Percentiles rank a stretch among this genome's conserved stretches.
phyloP scores from a whole-genome alignment of 495 filamentous ascomycete species.

The Podospora sp. region DNA sequence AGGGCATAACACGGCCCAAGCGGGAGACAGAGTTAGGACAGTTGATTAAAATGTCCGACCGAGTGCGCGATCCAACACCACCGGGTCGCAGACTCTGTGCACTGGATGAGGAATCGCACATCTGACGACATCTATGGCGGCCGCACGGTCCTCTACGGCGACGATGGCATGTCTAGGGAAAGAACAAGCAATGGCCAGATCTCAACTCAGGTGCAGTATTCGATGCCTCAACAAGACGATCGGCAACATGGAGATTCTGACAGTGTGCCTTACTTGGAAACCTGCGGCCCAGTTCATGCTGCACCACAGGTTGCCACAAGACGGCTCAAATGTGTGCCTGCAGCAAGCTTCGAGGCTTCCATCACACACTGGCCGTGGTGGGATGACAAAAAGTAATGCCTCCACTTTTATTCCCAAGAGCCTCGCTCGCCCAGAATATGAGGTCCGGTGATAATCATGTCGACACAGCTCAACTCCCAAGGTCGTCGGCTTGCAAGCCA shows the following conservation, averaged over 20 bases:
- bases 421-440: neutral
- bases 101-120: neutral
- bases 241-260: constrained; percentile 7
- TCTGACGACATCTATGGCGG: neutral
- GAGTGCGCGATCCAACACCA: neutral
- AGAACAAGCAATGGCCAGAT: neutral
- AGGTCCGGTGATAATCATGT: neutral
- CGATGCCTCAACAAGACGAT: neutral
- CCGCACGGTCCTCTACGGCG: neutral
- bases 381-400: neutral
- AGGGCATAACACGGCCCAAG: constrained; percentile 7
- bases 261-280: neutral
- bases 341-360: neutral
- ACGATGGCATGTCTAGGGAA: neutral
- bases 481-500: neutral
- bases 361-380: neutral
- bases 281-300: constrained; percentile 1
- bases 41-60: constrained; percentile 10
- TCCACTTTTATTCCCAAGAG: neutral
- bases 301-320: constrained; percentile 13
- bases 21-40: neutral
- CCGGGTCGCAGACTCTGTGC: neutral
- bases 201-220: neutral
- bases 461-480: neutral
- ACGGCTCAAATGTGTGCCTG: constrained; percentile 3